These are phyloP conservation scores for Phytophthora pini DNA, from an alignment of 352 stramenopile genomes.

Conservation along the genomic window DNA sequence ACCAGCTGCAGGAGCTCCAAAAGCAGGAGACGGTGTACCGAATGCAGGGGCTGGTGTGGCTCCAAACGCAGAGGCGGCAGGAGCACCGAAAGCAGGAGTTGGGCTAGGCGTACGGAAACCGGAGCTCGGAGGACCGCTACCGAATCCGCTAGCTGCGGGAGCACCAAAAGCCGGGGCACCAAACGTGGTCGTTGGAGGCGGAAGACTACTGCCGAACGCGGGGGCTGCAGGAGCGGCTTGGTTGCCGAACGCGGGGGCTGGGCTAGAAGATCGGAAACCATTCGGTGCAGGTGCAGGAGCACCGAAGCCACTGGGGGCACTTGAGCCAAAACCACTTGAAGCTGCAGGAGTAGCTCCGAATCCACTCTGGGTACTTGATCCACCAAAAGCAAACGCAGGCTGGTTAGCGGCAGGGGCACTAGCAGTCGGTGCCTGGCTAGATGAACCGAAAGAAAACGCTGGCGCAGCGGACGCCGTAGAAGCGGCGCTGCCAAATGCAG, in stretches of 20 bases:
- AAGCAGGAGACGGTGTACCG: conserved; percentile 32
- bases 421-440: conserved; percentile 35
- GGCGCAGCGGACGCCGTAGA: conserved; percentile 39
- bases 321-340: conserved; percentile 46
- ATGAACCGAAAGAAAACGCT: conserved; percentile 50
- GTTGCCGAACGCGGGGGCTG: conserved; percentile 41
- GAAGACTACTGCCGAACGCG: conserved; percentile 37
- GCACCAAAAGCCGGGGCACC: conserved; percentile 36
- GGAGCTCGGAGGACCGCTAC: conserved; percentile 39
- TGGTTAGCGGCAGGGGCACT: conserved; percentile 31
- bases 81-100: conserved; percentile 34
- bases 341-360: conserved; percentile 35
- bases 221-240: conserved; percentile 27
- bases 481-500: conserved; percentile 42
- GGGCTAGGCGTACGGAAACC: conserved; percentile 37
- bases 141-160: conserved; percentile 38
- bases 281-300: conserved; percentile 20
- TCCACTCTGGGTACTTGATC: conserved; percentile 25
- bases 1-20: conserved; percentile 40
- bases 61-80: conserved; percentile 25
- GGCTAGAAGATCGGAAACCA: conserved; percentile 45
- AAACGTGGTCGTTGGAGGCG: conserved; percentile 37
- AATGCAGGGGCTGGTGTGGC: conserved; percentile 25
- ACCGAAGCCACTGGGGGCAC: conserved; percentile 26
- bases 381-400: conserved; percentile 49